These are phyloP conservation scores for Lactarius pseudohatsudake DNA, from an alignment of 768 basidiomycete species.

Conservation along the genomic window DNA sequence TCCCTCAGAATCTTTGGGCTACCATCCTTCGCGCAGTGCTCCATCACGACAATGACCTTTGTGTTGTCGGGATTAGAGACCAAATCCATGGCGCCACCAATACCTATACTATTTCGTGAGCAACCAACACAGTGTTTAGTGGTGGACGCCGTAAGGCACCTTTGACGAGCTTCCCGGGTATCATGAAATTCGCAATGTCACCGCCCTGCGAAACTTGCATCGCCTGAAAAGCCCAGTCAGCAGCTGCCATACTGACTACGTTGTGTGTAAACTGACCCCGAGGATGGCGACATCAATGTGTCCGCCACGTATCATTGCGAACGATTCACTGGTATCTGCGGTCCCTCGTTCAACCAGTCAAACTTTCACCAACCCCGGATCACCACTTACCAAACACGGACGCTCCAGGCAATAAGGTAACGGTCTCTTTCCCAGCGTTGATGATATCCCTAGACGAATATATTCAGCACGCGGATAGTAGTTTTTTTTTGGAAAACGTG, in stretches of 20 bases:
- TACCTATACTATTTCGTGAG: conserved; percentile 49
- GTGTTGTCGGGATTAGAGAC: conserved; percentile 96
- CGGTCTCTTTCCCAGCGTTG: conserved; percentile 93
- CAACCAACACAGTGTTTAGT: background rate
- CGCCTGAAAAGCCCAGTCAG: conserved; percentile 50
- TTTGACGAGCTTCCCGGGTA: conserved; percentile 90
- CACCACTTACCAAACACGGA: conserved; percentile 74
- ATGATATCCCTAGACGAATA: conserved; percentile 67
- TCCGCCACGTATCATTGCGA: conserved; percentile 97
- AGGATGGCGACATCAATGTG: conserved; percentile 93
- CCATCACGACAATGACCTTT: conserved; percentile 86
- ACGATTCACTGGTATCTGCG: conserved; percentile 91
- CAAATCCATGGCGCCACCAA: conserved; percentile 96
- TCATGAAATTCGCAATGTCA: conserved; percentile 98
- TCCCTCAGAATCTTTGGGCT: conserved; percentile 82
- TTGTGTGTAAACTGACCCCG: conserved; percentile 58
- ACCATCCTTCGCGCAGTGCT: conserved; percentile 88
- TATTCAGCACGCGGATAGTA: conserved; percentile 2
- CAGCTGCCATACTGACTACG: conserved; percentile 7
- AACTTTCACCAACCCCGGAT: background rate
- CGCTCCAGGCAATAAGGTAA: conserved; percentile 89
- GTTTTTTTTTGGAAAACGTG: background rate
- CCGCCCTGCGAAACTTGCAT: conserved; percentile 94
- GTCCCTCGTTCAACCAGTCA: background rate
- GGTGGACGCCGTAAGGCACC: conserved; percentile 38